Base-by-base conservation (phyloP, 2,329 filamentous ascomycete genomes). In the Zymoseptoria tritici region DNA sequence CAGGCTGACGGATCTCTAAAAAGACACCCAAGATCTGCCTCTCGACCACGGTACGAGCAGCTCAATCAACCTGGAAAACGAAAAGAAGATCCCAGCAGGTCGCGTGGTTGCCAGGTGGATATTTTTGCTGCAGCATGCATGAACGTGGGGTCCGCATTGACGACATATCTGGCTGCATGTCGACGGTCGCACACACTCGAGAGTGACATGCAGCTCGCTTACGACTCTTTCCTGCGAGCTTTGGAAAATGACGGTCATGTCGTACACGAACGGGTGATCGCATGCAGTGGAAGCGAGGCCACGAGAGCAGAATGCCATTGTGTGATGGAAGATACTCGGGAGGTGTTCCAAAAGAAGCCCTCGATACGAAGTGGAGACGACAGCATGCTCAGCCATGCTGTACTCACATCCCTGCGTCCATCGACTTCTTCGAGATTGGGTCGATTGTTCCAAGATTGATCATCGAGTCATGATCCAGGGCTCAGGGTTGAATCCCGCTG, bases 1-100 rank as follows among this genome's bases (percentile, higher is more conserved):
- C 36, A 46, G 36, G 36, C 36, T 46, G 36, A 46, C 36, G 13
- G 36, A 46, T 46, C 36, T 46, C n/a, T 46, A 7, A 16, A n/a
- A 77, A 77, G 9, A 19, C 22, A 31, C 50, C 13, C 13, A 54
- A 29, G 11, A 16, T 62, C 46, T 29, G 16, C 31, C 9, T 56
- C 16, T 36, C 53, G 9, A 55, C 21, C 59, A 57, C 26, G 46
- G n/a, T 31, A 36, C 19, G 6, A 54, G 36, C 36, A 46, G 36
- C 36, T 46, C 36, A 46, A 46, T 46, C 36, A 57, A 60, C 58
- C 58, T 57, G 58, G 58, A 50, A 56, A 60, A 52, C 20, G 26
- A 60, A 21, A 20, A 49, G 50, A 57, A 31, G 21, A 56, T 56
- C 62, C 60, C 55, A 50, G 62, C 52, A 21, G 42, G 55, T 62